Percentiles rank a stretch among this genome's conserved stretches.
Evolutionary conservation across 2,329 filamentous ascomycete species (phyloP).

Genomic region (Lomentospora prolificans): DNA sequence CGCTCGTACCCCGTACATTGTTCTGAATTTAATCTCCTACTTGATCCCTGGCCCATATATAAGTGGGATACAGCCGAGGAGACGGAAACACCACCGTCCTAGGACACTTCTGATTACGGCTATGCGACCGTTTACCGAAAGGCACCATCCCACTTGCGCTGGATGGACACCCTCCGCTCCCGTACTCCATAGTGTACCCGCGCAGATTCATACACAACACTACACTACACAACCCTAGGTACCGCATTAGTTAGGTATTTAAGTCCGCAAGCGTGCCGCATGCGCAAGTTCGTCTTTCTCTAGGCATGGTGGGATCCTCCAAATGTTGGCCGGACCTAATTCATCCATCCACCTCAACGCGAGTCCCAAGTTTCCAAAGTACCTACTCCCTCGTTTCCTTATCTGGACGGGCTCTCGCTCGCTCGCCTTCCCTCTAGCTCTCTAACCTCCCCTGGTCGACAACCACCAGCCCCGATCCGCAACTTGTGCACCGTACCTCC

Average conservation of each 20-base stretch:
- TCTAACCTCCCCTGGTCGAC: background rate
- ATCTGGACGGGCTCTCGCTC: background rate
- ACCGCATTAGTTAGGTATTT: constrained; percentile 4
- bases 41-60: background rate
- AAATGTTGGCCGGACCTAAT: background rate
- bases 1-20: background rate
- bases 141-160: background rate
- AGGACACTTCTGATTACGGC: background rate
- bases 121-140: background rate
- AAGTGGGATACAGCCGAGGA: constrained; percentile 7
- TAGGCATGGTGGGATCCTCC: background rate
- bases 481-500: background rate
- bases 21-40: background rate
- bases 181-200: background rate
- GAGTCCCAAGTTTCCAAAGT: background rate
- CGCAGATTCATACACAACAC: background rate
- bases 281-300: background rate
- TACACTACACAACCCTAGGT: background rate
- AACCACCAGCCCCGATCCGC: background rate
- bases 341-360: background rate
- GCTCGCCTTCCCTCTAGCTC: background rate
- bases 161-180: background rate
- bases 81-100: constrained; percentile 5
- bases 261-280: constrained; percentile 6
- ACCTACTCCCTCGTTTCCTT: background rate